These are phyloP conservation scores for Circinella umbellata DNA, from an alignment of 371 early-diverging fungal species.

Conservation along the genomic window DNA sequence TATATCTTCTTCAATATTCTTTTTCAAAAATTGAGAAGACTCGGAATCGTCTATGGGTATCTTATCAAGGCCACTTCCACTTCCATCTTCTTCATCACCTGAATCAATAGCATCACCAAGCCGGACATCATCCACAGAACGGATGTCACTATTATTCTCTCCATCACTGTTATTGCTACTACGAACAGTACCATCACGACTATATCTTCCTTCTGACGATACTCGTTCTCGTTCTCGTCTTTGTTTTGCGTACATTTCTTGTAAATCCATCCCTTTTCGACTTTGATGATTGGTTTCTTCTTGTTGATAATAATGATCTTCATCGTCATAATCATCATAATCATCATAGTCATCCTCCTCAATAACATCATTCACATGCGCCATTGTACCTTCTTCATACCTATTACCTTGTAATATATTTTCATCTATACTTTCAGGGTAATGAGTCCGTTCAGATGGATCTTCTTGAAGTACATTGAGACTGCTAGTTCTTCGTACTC, in stretches of 20 bases:
- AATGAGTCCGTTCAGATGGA: slow-evolving; percentile 11
- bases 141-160: slow-evolving; percentile 9
- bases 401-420: slow-evolving; percentile 5
- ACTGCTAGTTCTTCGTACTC: slow-evolving; percentile 47
- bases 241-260: slow-evolving; percentile 4
- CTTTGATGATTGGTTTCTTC: background rate
- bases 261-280: slow-evolving; percentile 5
- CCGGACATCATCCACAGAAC: slow-evolving; percentile 12
- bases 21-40: slow-evolving; percentile 35
- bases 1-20: slow-evolving; percentile 55
- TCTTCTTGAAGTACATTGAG: slow-evolving; percentile 44
- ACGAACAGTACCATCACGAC: background rate
- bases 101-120: slow-evolving; percentile 15
- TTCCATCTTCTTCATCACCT: slow-evolving; percentile 24
- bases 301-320: background rate
- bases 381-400: background rate
- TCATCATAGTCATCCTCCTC: too few relatives aligned
- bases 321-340: background rate
- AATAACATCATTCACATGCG: background rate
- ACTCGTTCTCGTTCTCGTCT: background rate
- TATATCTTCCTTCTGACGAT: background rate
- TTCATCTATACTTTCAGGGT: slow-evolving; percentile 13
- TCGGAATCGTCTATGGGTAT: slow-evolving; percentile 25
- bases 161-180: background rate
- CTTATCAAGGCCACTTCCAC: slow-evolving; percentile 12